Evolutionary conservation across 495 filamentous ascomycete genomes (phyloP).

Genomic region (Aspergillus mulundensis): DNA sequence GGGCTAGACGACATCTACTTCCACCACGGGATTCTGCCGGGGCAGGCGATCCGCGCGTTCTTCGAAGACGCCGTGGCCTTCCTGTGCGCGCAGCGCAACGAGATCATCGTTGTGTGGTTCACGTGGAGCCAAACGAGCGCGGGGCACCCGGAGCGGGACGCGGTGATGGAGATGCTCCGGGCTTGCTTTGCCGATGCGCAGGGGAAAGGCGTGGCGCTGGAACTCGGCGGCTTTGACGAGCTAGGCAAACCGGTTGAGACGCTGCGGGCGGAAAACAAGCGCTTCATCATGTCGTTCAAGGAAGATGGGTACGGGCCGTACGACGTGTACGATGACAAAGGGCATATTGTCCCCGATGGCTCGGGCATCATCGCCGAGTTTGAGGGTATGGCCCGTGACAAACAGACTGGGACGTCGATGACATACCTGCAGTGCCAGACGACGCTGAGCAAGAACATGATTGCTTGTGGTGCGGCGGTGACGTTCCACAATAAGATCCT

Average conservation of each 20-base stretch:
- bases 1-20: conserved; percentile 49
- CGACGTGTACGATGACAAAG: conserved; percentile 45
- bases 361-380: neutral
- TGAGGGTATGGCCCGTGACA: conserved; percentile 27
- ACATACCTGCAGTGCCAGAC: conserved; percentile 53
- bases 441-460: conserved; percentile 46
- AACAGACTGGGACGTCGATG: conserved; percentile 36
- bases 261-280: neutral
- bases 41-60: conserved; percentile 49
- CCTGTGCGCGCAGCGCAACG: conserved; percentile 36
- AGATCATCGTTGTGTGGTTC: conserved; percentile 50
- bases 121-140: conserved; percentile 50
- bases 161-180: conserved; percentile 34
- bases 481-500: conserved; percentile 28
- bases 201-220: neutral
- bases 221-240: conserved; percentile 19
- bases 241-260: neutral
- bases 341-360: conserved; percentile 27
- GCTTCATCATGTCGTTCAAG: neutral
- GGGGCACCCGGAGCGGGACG: conserved; percentile 39
- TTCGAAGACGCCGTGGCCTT: conserved; percentile 42
- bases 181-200: conserved; percentile 27
- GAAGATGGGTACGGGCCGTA: conserved; percentile 1
- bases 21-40: conserved; percentile 51
- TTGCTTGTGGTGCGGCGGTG: conserved; percentile 42